A percentile compares a stretch with the other conserved stretches of the same genome.
These are phyloP conservation scores for Nakazawaea ernobii DNA, from an alignment of 805 yeast genomes.

Conservation along the genomic window DNA sequence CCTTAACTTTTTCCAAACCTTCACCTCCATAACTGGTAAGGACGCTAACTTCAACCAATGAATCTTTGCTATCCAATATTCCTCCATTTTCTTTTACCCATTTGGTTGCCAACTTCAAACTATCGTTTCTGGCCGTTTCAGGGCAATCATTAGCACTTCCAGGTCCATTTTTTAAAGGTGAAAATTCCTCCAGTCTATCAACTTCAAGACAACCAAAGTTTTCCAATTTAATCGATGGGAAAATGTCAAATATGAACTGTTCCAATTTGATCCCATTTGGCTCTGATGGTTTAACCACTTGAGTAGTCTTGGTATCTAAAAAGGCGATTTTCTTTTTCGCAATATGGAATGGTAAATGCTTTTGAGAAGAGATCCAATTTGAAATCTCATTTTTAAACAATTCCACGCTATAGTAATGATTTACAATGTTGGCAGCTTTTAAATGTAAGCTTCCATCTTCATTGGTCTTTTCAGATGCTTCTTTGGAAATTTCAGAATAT, in stretches of 20 bases:
- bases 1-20: conserved; percentile 53
- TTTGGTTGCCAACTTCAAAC: conserved; percentile 58
- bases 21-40: conserved; percentile 72
- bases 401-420: conserved; percentile 88
- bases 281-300: conserved; percentile 51
- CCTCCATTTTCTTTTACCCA: conserved; percentile 81
- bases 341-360: conserved; percentile 83
- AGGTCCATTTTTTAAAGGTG: conserved; percentile 89
- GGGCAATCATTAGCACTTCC: conserved; percentile 84
- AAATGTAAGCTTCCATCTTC: conserved; percentile 58
- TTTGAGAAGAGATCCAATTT: conserved; percentile 62
- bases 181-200: conserved; percentile 75
- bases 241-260: conserved; percentile 95
- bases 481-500: conserved; percentile 81
- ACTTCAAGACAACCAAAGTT: conserved; percentile 93
- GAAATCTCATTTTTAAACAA: conserved; percentile 56
- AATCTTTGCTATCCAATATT: conserved; percentile 33
- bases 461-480: conserved; percentile 64
- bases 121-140: conserved; percentile 65
- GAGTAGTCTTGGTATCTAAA: conserved; percentile 42
- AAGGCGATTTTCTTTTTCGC: conserved; percentile 84
- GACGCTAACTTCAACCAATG: conserved; percentile 72
- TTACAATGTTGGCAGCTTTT: conserved; percentile 95
- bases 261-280: conserved; percentile 94
- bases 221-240: conserved; percentile 63